Evolutionary conservation across 441 rosid genomes (phyloP).

Genomic region (Adansonia madagascariensis): DNA sequence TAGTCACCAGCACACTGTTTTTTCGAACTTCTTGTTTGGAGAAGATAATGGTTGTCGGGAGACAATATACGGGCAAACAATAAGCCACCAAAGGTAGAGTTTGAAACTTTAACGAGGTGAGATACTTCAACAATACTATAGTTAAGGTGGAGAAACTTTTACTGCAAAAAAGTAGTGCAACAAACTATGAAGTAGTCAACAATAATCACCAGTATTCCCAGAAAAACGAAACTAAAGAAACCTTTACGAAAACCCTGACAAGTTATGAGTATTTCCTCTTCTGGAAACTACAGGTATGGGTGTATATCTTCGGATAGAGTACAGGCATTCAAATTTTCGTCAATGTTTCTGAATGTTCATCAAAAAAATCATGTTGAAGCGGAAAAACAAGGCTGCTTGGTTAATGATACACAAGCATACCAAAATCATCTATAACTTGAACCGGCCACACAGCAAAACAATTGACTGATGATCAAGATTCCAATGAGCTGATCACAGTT

Average conservation of each 20-base stretch:
- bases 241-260: background rate
- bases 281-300: slow-evolving; percentile 13
- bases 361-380: background rate
- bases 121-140: background rate
- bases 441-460: slow-evolving; percentile 17
- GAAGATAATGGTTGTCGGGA: background rate
- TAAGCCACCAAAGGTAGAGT: background rate
- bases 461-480: background rate
- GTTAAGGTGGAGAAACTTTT: background rate
- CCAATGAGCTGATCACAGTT: background rate
- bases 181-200: background rate
- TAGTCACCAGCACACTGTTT: background rate
- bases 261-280: background rate
- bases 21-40: background rate
- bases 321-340: background rate
- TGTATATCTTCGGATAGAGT: slow-evolving; percentile 17
- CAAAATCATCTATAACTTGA: background rate
- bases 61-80: background rate
- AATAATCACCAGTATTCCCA: slow-evolving; percentile 1
- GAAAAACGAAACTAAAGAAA: background rate
- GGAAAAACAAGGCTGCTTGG: slow-evolving; percentile 5
- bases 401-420: background rate
- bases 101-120: background rate
- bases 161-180: background rate
- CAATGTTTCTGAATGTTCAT: background rate